phyloP scores from a whole-genome alignment of 2,329 filamentous ascomycete species.

The Fusarium bulbicola region DNA sequence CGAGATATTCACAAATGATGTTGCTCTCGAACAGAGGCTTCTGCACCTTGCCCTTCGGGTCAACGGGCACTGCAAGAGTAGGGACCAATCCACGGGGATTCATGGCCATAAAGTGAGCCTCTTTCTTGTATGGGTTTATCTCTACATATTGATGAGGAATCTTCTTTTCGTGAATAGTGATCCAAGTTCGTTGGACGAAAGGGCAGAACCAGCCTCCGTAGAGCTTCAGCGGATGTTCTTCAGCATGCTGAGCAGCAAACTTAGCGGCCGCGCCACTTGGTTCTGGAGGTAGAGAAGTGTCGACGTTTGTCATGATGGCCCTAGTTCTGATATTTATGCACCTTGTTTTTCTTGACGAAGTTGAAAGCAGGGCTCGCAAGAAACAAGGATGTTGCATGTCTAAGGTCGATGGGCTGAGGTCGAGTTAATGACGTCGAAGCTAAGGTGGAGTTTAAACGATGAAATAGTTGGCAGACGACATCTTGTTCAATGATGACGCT shows the following conservation, averaged over 20 bases:
- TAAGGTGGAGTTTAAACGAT: slow-evolving; percentile 15
- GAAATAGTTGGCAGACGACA: not conserved
- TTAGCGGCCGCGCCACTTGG: slow-evolving; percentile 60
- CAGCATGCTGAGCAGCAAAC: slow-evolving; percentile 56
- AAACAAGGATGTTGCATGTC: not conserved
- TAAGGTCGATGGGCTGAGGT: not conserved
- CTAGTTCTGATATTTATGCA: not conserved
- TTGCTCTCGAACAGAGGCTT: slow-evolving; percentile 77
- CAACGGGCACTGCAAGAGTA: slow-evolving; percentile 64
- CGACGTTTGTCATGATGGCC: slow-evolving; percentile 54
- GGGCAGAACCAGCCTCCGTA: slow-evolving; percentile 81
- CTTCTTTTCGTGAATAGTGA: slow-evolving; percentile 76
- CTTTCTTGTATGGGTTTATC: slow-evolving; percentile 82
- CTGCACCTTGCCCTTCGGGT: slow-evolving; percentile 42
- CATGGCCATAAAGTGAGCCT: slow-evolving; percentile 70
- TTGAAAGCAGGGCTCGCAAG: not conserved
- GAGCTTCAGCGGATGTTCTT: slow-evolving; percentile 66
- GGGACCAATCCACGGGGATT: slow-evolving; percentile 82
- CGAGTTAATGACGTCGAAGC: slow-evolving; percentile 26
- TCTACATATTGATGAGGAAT: slow-evolving; percentile 80
- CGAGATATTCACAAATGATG: slow-evolving; percentile 78
- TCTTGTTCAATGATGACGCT: not conserved
- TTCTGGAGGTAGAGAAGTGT: slow-evolving; percentile 58
- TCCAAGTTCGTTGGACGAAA: slow-evolving; percentile 76
- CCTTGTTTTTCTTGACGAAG: not conserved